Evolutionary conservation across 1,284 basidiomycete species (phyloP), one percentile per base, ranked within the genome.

Genomic region (Taiwanofungus camphoratus): DNA sequence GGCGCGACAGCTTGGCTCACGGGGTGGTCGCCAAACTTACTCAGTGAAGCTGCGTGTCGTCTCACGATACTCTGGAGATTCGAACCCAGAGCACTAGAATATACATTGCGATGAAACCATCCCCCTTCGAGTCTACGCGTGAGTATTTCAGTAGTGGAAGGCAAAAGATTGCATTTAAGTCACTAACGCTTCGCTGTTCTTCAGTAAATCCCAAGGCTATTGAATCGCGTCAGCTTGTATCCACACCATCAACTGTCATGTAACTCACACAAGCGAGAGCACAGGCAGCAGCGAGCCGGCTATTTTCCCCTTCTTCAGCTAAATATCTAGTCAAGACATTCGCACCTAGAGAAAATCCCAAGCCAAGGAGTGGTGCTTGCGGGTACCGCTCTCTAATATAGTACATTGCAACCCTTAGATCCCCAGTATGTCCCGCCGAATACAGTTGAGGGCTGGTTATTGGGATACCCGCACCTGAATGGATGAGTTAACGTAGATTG

Each of bases 271-370:
- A 91, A 53, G 78, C 93, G 20, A 98, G 67, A 20, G 81, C 80
- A 61, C 87, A 82, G 18, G 78, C 92, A 1, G 85, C 79, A 37
- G 70, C 71, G n/a, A 99, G 66, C 15, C 91, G 78, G 48, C 83
- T 87, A 11, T 69, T 55, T 13, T 77, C 73, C 7, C 87, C 87
- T 59, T 94, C 87, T 64, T 96, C 85, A 4, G 89, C 92, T 39
- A 95, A 68, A 64, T 96, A 97, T 49, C 90, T 79, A 13, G 90
- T 86, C 49, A 99, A 67, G 31, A 98, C 85, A 57, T 91, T 91
- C 31, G 92, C 91, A 39, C 96, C 96, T 34, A 99, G 77, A 3
- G 92, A 96, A 68, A 97, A 99, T 5, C 92, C 92, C 21, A 96
- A 67, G 8, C 90, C 95, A 26, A 94, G 69, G 30, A 98, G 68